Conservation (phyloP, 768 basidiomycete genomes). For the Tylopilus intermedius region DNA sequence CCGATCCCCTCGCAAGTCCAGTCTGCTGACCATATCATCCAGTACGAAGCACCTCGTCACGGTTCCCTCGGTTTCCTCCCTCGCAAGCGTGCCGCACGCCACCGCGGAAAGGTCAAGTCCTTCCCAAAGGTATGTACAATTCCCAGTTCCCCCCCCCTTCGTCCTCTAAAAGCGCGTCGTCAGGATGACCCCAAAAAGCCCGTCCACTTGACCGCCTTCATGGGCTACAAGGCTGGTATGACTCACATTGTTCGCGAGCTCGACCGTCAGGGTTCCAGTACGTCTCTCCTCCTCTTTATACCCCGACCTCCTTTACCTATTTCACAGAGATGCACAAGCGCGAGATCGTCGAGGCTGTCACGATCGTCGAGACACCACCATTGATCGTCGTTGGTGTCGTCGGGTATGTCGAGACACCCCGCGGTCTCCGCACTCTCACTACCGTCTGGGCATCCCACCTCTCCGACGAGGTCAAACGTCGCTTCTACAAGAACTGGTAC, state of each 20-base stretch:
- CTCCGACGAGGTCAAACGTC: constrained; percentile 95
- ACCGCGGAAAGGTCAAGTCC: constrained; percentile 98
- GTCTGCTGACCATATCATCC: constrained; percentile 22
- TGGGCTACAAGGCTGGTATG: constrained; percentile 99
- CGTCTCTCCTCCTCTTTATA: constrained; percentile 32
- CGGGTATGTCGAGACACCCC: constrained; percentile 99
- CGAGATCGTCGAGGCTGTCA: constrained; percentile 97
- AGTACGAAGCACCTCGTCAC: constrained; percentile 99
- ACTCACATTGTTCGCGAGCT: constrained; percentile 99
- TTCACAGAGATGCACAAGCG: constrained; percentile 97
- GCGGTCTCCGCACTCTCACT: constrained; percentile 96
- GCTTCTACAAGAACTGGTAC: constrained; percentile 99
- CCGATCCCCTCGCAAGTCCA: constrained; percentile 1
- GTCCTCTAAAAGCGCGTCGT: constrained; percentile 5
- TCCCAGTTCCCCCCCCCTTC: background rate
- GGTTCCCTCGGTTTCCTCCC: constrained; percentile 97
- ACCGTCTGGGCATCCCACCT: constrained; percentile 99
- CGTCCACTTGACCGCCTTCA: constrained; percentile 93
- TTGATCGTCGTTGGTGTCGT: constrained; percentile 96
- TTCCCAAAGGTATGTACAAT: constrained; percentile 82
- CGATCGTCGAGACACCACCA: constrained; percentile 93
- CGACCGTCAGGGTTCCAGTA: constrained; percentile 98
- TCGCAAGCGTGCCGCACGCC: constrained; percentile 92
- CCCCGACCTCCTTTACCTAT: background rate
- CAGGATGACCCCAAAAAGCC: constrained; percentile 99